Percentiles rank a stretch among this genome's conserved stretches.
Evolutionary conservation across 2,329 filamentous ascomycete genomes (phyloP).

Genomic region (Paramyrothecium sp.): DNA sequence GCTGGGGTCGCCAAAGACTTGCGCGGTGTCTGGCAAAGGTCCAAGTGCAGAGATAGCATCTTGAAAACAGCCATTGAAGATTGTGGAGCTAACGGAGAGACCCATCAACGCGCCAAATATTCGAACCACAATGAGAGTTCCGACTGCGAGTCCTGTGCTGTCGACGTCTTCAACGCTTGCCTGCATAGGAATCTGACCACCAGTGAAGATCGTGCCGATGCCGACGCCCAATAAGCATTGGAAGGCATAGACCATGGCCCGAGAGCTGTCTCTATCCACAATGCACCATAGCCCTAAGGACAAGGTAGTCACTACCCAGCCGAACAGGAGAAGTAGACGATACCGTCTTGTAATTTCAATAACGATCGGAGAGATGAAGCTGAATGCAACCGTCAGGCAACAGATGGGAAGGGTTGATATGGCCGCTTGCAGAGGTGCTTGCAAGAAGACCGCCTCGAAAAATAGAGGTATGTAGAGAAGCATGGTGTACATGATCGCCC

Average conservation of each 20-base stretch:
- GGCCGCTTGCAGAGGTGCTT: slow-evolving; percentile 1
- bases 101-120: slow-evolving; percentile 35
- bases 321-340: background rate
- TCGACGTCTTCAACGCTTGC: slow-evolving; percentile 29
- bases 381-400: background rate
- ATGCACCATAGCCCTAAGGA: slow-evolving; percentile 1
- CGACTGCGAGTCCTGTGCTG: slow-evolving; percentile 31
- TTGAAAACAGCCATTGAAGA: slow-evolving; percentile 30
- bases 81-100: slow-evolving; percentile 28
- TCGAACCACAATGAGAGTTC: slow-evolving; percentile 29
- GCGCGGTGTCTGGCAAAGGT: slow-evolving; percentile 8
- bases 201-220: slow-evolving; percentile 17
- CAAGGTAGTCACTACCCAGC: slow-evolving; percentile 3
- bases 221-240: slow-evolving; percentile 21
- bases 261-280: slow-evolving; percentile 1
- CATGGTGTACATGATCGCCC: slow-evolving; percentile 24
- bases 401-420: slow-evolving; percentile 1
- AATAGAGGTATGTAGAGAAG: slow-evolving; percentile 30
- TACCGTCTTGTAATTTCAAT: slow-evolving; percentile 3
- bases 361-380: slow-evolving; percentile 1
- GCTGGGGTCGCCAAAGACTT: slow-evolving; percentile 9
- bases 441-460: slow-evolving; percentile 26
- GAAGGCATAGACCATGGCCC: slow-evolving; percentile 13
- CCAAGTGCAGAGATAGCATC: slow-evolving; percentile 8
- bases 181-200: slow-evolving; percentile 27